Percentiles rank a stretch among this genome's conserved stretches.
Conservation (phyloP, 2,329 filamentous ascomycete species). For the Xylariaceae sp. region DNA sequence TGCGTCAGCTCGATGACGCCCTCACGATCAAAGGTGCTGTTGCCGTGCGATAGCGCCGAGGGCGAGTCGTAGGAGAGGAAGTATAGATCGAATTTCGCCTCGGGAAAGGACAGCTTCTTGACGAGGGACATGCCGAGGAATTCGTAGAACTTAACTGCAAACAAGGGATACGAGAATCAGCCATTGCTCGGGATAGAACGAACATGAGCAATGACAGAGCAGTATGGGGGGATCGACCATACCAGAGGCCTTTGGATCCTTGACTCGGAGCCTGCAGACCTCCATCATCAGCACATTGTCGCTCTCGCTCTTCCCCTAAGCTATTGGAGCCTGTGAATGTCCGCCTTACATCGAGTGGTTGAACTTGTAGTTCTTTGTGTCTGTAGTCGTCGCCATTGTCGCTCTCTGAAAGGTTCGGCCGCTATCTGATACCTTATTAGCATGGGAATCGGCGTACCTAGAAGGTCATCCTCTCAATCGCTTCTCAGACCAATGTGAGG, state of each 20-base stretch:
- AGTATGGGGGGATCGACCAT: conserved; percentile 20
- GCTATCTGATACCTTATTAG: conserved; percentile 1
- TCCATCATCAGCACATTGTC: conserved; percentile 6
- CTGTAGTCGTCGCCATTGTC: conserved; percentile 65
- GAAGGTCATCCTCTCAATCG: too few relatives aligned
- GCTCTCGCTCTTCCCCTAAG: background rate
- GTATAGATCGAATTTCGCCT: conserved; percentile 91
- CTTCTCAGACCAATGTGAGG: background rate
- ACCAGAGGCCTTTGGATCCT: conserved; percentile 82
- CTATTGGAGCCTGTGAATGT: background rate
- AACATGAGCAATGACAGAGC: too few relatives aligned
- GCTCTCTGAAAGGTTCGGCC: conserved; percentile 27
- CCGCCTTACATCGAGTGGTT: conserved; percentile 76
- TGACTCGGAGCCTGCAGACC: conserved; percentile 73
- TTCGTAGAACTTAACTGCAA: conserved; percentile 82
- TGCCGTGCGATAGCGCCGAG: conserved; percentile 67
- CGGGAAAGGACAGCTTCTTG: conserved; percentile 75
- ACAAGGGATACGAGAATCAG: background rate
- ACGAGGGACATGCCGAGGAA: conserved; percentile 84
- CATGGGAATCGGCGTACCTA: background rate
- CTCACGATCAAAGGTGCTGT: conserved; percentile 73
- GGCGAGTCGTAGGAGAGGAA: conserved; percentile 87
- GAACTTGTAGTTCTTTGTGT: conserved; percentile 73
- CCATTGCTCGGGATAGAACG: too few relatives aligned
- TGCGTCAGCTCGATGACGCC: conserved; percentile 83